Evolutionary conservation across 2,329 filamentous ascomycete species (phyloP), one percentile per base, ranked within the genome.

Genomic region (Aspergillus neoniger): DNA sequence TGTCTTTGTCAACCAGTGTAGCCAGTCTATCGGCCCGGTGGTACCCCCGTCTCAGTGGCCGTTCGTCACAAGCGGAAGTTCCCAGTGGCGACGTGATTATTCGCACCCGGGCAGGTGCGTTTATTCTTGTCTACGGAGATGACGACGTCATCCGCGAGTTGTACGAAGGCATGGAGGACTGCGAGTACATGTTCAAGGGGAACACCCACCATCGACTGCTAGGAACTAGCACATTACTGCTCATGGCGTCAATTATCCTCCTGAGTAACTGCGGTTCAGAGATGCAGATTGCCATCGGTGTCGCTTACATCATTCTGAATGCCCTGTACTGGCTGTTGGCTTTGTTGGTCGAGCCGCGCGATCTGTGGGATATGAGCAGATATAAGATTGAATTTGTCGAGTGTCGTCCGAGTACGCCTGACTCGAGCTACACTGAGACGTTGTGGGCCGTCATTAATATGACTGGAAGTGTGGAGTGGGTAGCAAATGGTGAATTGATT

Each of bases 71-170:
- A 6, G 79, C 80, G 30, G 70, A 78, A 19, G 81, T 86, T 1
- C 85, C 85, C 1, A 66, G 65, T 2, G 85, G 85, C 1, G 85
- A 88, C 63, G 80, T 88, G n/a, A 80, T 87, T 28, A 86, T 88
- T 58, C 80, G 83, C 28, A 88, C 86, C 1, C 81, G 85, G 5
- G 82, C 85, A 65, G 85, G 85, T 1, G 85, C 83, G 1, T 87
- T 88, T 64, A 70, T 88, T 2, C 74, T 87, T 6, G 75, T 88
- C 15, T 77, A 78, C 49, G 87, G 86, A 67, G 80, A 81, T 5
- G 85, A 88, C 69, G 81, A 86, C 32, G 82, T 88, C 2, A 83
- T 85, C 1, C 80, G 86, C n/a, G 86, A 88, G 69, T 78, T 88
- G 0, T 88, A 88, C 72, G 81, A 80, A 0, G 85, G 85, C 15